Base-by-base conservation (phyloP, 106 monocot species). In the Allium cepa region DNA sequence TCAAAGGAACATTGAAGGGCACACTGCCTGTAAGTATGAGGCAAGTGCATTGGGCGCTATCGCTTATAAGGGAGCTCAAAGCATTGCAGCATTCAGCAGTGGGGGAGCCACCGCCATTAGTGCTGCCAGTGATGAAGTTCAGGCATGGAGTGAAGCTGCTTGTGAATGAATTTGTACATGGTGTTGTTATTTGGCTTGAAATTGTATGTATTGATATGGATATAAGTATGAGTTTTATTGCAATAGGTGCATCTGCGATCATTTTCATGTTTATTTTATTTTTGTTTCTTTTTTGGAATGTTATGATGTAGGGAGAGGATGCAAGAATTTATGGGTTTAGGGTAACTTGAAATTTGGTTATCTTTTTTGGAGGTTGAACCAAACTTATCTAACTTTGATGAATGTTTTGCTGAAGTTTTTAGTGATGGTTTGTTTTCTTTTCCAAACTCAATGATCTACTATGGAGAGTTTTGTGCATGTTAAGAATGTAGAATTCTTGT, bases 71-170 rank as follows among this genome's bases (percentile, higher is more conserved):
- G 18, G 71, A 72, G 2, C 61, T 70, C 0, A 97, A 52, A 12
- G 96, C 64, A 11, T 62, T 56, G 71, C 96, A 97, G 73, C 96
- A 97, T 4, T 70, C 78, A 9, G 75, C 11, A 3, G 86, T 87
- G 8, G 88, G 92, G 11, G 87, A 75, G 7, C 83, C 80, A 3
- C 82, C 79, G 11, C 88, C 84, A 62, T 91, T 86, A 52, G 73
- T 88, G 77, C 95, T 96, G 13, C 95, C 95, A 0, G 88, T 91
- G 22, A 96, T 48, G 76, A 49, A 96, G 69, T 85, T 88, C 52
- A 96, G 48, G 81, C 95, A 96, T 0, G 95, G 95, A 4, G 95
- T 96, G 79, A 96, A 88, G 78, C 71, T 91, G 47, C 50, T 83
- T 22, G 91, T 74, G 56, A 83, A 63, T 4, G 79, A 59, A 14